phyloP scores from a whole-genome alignment of 1,284 basidiomycete species.

The Cystobasidiaceae sp. region DNA sequence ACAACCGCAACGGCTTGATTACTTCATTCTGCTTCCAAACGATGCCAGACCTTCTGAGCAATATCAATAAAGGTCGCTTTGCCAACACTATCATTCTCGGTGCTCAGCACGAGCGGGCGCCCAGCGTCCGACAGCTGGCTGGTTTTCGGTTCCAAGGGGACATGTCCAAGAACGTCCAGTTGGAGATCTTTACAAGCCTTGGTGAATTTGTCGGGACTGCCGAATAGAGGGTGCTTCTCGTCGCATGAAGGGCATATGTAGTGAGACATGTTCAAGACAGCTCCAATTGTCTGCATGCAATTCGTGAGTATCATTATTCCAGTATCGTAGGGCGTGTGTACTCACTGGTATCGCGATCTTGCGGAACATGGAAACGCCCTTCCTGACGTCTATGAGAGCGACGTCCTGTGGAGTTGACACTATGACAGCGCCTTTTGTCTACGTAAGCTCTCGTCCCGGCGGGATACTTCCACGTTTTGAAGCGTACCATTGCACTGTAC shows the following conservation, averaged over 20 bases:
- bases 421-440: constrained; percentile 81
- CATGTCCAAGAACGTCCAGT: constrained; percentile 69
- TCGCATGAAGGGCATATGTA: constrained; percentile 76
- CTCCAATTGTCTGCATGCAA: constrained; percentile 69
- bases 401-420: constrained; percentile 96
- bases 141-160: constrained; percentile 74
- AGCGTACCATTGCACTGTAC: constrained; percentile 73
- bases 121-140: constrained; percentile 73
- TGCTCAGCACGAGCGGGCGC: constrained; percentile 51
- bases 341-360: constrained; percentile 80
- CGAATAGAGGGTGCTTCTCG: constrained; percentile 71
- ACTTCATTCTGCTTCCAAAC: not conserved
- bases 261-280: constrained; percentile 85
- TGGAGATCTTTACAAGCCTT: constrained; percentile 59
- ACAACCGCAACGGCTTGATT: no score
- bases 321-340: not conserved
- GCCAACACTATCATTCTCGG: constrained; percentile 36
- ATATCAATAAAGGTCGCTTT: constrained; percentile 15
- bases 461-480: not conserved
- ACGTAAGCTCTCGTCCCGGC: no score
- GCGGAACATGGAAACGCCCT: constrained; percentile 87
- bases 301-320: not conserved
- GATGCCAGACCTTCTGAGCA: constrained; percentile 8
- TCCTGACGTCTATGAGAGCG: constrained; percentile 82
- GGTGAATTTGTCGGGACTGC: constrained; percentile 62